Evolutionary conservation across 2,329 filamentous ascomycete genomes (phyloP), one percentile per base, ranked within the genome.

Genomic region (Tolypocladium inflatum): DNA sequence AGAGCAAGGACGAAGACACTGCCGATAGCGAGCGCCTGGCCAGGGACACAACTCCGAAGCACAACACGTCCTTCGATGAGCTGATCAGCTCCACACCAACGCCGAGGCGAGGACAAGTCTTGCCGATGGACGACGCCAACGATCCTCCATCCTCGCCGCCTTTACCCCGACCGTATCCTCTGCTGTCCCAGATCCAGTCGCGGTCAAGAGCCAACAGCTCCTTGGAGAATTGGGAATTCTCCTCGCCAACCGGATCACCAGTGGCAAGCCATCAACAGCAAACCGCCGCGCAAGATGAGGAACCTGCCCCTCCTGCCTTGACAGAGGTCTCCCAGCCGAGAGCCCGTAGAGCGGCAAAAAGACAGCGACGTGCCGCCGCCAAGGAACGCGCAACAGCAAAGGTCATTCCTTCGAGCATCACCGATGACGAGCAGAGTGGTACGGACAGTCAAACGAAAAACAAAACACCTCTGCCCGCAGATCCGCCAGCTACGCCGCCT

Each of bases 61-160:
- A 68, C 2, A 67, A 70, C 50, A 68, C 68, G 7, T 70, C 69
- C 1, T 78, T 78, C 57, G 75, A 81, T 51, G 78, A 82, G n/a
- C 79, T 78, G 58, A 74, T 86, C 39, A 79, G 76, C 23, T 83
- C 79, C 8, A 86, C 84, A 0, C 84, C 84, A 1, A 87, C 84
- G 1, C 84, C 81, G 5, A 75, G 81, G 53, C 79, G 82, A 39
- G 80, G 80, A 26, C 79, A 82, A 61, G 66, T 77, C 4, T 60
- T 80, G n/a, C 67, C 73, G 2, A 70, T 84, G 43, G 72, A 77
- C n/a, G 78, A 77, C 54, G 73, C 78, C 66, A 77, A 76, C 2
- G 82, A 83, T 55, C 76, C 80, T 4, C 80, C 82, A 11, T 86
- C 83, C 7, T 86, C 83, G 1, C 83, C 83, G 6, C 82, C 81